Base-by-base conservation (phyloP, 768 basidiomycete genomes). In the Termitomyces sp. region DNA sequence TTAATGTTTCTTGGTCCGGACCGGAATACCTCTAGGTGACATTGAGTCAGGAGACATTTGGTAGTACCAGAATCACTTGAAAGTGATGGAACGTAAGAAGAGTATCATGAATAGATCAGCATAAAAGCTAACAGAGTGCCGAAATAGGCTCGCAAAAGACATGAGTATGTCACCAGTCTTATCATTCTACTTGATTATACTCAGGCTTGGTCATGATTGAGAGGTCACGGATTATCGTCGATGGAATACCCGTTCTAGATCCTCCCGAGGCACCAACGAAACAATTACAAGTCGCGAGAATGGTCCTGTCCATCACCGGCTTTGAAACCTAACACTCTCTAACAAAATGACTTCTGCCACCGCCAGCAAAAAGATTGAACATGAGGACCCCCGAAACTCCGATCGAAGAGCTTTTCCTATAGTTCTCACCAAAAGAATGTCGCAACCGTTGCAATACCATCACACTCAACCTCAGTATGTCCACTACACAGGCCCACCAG, bases 341-440 rank as follows among this genome's bases (percentile, higher is more conserved):
- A 58, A 57, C 24, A 29, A 16, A 16, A 0, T 18, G 57, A 59
- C 62, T 56, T 18, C 62, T 13, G 62, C 51, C 62, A 62, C 62
- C 53, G 54, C 56, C 52, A 51, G 42, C 54, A 31, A 52, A 29
- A 37, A 55, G 29, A 44, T 29, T 48, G 47, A 37, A 33, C 5
- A 20, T 15, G 42, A 34, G 49, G 72, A 72, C 76, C 76, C 76
- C 76, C 72, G 74, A 67, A 67, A 76, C 74, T 64, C 70, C 64
- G 66, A 74, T 70, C 66, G 67, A 66, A 61, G 49, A 53, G 63
- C 62, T 66, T 64, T 62, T 59, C 56, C 55, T 64, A 63, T 37
- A 37, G n/a, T 64, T 65, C 60, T 58, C 62, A 63, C 55, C 56
- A 63, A 65, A 62, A 62, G 69, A 68, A 77, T 78, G 77, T 77